Evolutionary conservation across 2,329 filamentous ascomycete genomes (phyloP), one percentile per base, ranked within the genome.

Genomic region (Exophiala spinifera): DNA sequence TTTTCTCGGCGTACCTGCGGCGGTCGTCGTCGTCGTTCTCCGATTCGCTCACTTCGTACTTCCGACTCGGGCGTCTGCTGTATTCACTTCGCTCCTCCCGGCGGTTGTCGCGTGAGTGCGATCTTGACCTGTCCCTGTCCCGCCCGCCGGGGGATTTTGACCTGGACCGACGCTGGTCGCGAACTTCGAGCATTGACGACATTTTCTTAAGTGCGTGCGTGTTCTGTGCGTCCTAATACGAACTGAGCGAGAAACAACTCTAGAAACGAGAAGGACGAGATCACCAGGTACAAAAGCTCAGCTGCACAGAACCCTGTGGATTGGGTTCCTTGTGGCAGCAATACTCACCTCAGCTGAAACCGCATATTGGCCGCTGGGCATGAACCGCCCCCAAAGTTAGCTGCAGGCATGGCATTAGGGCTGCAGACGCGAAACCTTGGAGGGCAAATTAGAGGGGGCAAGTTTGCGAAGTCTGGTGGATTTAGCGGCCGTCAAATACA

Each of bases 121-220:
- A 75, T 55, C 72, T 71, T 40, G 74, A 73, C 42, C 70, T 66
- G 57, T 61, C 67, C 46, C 61, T 51, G 34, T 66, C 65, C 28
- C 69, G 67, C 23, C 72, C 71, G 52, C 69, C 64, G 31, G 73
- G 74, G 31, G 74, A 76, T 58, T 71, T 75, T 57, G 74, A 76
- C 51, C 74, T 69, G 57, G 69, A 70, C 52, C 74, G 72, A 60
- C 61, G 60, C 33, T 55, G 36, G 34, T 62, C 55, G 43, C 56
- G 54, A 37, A 63, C 60, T 28, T 52, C 54, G 25, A 63, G 51
- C 58, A 62, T 57, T 36, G 60, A 57, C 44, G 52, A 40, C 57
- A 57, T 60, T 19, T 45, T 44, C 20, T 13, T 28, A 28, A 23
- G 7, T 4, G 11, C 25, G 17, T 4, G 3, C 20, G 11, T 23